Evolutionary conservation across 768 basidiomycete species (phyloP), one percentile per base, ranked within the genome.

Genomic region (Tylopilus balloui): DNA sequence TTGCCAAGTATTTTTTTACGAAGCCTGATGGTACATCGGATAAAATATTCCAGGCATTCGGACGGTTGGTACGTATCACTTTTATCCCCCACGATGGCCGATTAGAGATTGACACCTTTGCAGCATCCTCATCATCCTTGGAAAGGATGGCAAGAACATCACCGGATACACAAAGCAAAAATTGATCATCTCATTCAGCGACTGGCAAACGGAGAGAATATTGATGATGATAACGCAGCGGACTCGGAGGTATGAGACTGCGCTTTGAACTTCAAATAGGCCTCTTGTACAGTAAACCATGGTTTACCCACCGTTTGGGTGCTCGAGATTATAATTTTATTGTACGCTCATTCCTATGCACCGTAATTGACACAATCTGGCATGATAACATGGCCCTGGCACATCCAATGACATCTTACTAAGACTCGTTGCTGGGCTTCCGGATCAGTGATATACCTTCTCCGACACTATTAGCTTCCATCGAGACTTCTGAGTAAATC

Each of bases 141-240:
- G 90, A 92, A 92, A 64, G 90, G 90, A 13, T 92, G 90, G 90
- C 90, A 92, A 65, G 90, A 92, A 59, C 90, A 92, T 63, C 84
- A 91, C 63, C 79, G 90, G 36, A 89, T 91, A 58, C 90, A 92
- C 64, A 92, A 91, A 62, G 75, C 80, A 12, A 89, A 88, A 62
- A 90, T 92, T 53, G 90, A 91, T 58, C 83, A 90, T 67, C 76
- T 88, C 34, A 84, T 88, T 36, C 72, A 80, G 51, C 74, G 77
- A 55, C 63, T 92, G 17, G 61, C 62, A 11, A 73, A 74, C 25
- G 88, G 87, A 12, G 81, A 86, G 62, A 72, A 64, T 35, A 70
- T 78, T 29, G 76, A 78, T 31, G 66, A 67, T 17, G 66, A 67
- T 36, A 53, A 47, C 20, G 45, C 51, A 17, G 57, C 44, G 17